Conservation (phyloP, 257 asterid genomes). For the Gentiana macrophylla region DNA sequence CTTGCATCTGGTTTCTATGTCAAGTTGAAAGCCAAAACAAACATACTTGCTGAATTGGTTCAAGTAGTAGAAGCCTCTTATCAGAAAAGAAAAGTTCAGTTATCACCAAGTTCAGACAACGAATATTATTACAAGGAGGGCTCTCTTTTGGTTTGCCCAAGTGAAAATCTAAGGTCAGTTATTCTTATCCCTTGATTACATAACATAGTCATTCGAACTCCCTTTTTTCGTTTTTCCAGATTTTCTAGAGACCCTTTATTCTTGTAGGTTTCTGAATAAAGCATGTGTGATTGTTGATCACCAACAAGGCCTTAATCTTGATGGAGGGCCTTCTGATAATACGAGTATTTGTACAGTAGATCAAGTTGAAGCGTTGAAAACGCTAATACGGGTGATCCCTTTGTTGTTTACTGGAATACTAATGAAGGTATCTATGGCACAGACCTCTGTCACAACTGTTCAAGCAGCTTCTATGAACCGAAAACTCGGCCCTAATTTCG, state of each 20-base stretch:
- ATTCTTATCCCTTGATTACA: not conserved
- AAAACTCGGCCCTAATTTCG: constrained; percentile 31
- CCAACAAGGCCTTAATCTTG: constrained; percentile 22
- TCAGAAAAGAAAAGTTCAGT: constrained; percentile 26
- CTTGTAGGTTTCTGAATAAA: constrained; percentile 52
- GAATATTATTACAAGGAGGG: constrained; percentile 26
- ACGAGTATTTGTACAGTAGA: constrained; percentile 61
- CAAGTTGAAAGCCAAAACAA: constrained; percentile 27
- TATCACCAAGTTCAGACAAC: constrained; percentile 5
- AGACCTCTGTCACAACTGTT: constrained; percentile 41
- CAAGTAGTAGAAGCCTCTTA: constrained; percentile 46
- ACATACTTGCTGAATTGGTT: constrained; percentile 28
- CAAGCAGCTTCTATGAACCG: constrained; percentile 63
- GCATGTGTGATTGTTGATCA: constrained; percentile 53
- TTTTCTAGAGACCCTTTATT: not conserved
- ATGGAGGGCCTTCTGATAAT: constrained; percentile 32
- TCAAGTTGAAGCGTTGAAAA: constrained; percentile 72
- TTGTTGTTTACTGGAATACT: constrained; percentile 63
- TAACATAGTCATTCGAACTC: not conserved
- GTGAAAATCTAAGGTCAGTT: constrained; percentile 40
- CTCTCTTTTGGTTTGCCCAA: constrained; percentile 30
- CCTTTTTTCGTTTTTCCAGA: not conserved
- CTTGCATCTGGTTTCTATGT: constrained; percentile 41
- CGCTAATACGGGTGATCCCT: constrained; percentile 44
- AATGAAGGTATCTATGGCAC: constrained; percentile 34